Percentiles rank a stretch among this genome's conserved stretches.
These are phyloP conservation scores for Reticulascus tulasneorum DNA, from an alignment of 2,329 filamentous ascomycete species.

Conservation along the genomic window DNA sequence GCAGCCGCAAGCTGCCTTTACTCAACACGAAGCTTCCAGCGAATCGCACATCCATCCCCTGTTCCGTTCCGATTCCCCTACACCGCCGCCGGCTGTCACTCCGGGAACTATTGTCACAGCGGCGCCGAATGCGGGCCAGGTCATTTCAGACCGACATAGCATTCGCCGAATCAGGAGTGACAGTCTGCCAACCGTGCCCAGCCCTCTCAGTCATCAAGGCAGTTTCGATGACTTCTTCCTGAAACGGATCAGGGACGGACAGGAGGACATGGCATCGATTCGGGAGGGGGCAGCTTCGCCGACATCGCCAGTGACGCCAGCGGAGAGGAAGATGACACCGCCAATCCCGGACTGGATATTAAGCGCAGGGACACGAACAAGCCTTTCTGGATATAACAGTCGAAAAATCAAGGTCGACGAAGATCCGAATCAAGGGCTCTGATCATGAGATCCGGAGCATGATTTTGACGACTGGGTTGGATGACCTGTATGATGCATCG, in stretches of 20 bases:
- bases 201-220: conserved; percentile 45
- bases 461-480: background rate
- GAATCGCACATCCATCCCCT: conserved; percentile 75
- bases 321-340: conserved; percentile 50
- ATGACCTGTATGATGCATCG: background rate
- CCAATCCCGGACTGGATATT: conserved; percentile 61
- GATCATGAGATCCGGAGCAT: conserved; percentile 13
- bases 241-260: conserved; percentile 18
- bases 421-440: conserved; percentile 18
- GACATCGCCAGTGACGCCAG: conserved; percentile 15
- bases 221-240: conserved; percentile 44
- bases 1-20: conserved; percentile 18
- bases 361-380: conserved; percentile 46
- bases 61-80: conserved; percentile 69
- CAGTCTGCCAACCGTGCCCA: conserved; percentile 44
- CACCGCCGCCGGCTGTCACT: conserved; percentile 60
- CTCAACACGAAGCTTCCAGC: conserved; percentile 33
- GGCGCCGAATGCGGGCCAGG: conserved; percentile 63
- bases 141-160: conserved; percentile 53
- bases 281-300: conserved; percentile 14
- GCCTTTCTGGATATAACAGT: conserved; percentile 42
- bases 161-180: conserved; percentile 53
- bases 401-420: conserved; percentile 26
- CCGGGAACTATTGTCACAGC: conserved; percentile 69
- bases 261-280: conserved; percentile 16